Evolutionary conservation across 2,329 filamentous ascomycete species (phyloP).

Genomic region (Venturia oleaginea): DNA sequence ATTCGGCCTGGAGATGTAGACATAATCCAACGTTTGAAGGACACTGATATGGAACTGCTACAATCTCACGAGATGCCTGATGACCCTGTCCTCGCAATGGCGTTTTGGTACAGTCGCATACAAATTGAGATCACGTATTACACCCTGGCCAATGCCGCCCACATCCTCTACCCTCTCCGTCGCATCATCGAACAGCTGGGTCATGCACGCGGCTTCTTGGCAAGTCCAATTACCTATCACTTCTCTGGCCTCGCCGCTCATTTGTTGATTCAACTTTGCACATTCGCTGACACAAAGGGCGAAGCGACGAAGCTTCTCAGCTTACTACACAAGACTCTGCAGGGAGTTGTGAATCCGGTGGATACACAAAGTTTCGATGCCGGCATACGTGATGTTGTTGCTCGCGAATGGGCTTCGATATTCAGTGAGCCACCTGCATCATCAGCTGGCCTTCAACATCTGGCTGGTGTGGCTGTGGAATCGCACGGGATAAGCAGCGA

Average conservation of each 20-base stretch:
- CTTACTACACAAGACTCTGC: background rate
- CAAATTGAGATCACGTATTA: too few relatives aligned
- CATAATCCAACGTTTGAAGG: background rate
- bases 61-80: too few relatives aligned
- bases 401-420: background rate
- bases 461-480: slow-evolving; percentile 3
- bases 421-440: too few relatives aligned
- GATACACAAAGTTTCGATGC: slow-evolving; percentile 4
- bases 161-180: background rate
- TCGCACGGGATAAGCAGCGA: background rate
- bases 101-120: too few relatives aligned
- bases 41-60: background rate
- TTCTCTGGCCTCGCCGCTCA: slow-evolving; percentile 8
- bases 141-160: background rate
- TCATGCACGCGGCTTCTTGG: background rate
- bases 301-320: background rate
- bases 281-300: background rate
- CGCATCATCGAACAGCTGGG: background rate
- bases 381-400: background rate
- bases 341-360: background rate
- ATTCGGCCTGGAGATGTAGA: background rate
- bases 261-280: slow-evolving; percentile 3
- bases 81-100: too few relatives aligned
- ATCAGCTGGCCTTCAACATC: slow-evolving; percentile 5
- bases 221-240: slow-evolving; percentile 1